These are phyloP conservation scores for Lophiotrema nucula DNA, from an alignment of 495 filamentous ascomycete genomes.

Conservation along the genomic window DNA sequence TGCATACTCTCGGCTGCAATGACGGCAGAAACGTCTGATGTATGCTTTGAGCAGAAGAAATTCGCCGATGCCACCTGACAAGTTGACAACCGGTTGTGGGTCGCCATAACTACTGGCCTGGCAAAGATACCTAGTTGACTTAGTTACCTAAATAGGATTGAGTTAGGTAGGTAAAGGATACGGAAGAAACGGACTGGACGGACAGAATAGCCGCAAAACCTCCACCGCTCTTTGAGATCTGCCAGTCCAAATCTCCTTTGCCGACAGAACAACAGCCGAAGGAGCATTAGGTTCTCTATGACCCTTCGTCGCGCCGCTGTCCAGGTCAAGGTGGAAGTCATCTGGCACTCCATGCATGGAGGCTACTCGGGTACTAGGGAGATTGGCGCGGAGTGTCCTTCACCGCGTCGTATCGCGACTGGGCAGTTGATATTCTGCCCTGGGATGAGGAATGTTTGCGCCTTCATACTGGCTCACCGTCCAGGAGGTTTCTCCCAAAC, in stretches of 20 bases:
- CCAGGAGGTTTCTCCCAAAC: background rate
- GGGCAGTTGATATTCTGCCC: background rate
- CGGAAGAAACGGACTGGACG: slow-evolving; percentile 5
- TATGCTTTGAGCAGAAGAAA: too few relatives aligned
- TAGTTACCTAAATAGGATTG: background rate
- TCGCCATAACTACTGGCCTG: too few relatives aligned
- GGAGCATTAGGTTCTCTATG: slow-evolving; percentile 7
- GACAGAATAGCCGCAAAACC: slow-evolving; percentile 11
- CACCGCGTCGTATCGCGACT: slow-evolving; percentile 13
- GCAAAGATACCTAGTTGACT: too few relatives aligned
- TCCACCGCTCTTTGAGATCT: slow-evolving; percentile 18
- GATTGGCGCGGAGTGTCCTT: slow-evolving; percentile 6
- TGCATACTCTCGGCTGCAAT: too few relatives aligned
- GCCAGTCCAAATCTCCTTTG: background rate
- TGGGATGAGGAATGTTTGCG: background rate
- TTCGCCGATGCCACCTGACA: too few relatives aligned
- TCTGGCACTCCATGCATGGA: background rate
- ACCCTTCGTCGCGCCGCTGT: background rate
- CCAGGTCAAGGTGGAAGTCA: too few relatives aligned
- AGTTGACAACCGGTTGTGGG: too few relatives aligned
- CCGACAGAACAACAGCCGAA: background rate
- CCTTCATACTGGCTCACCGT: background rate
- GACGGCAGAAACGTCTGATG: too few relatives aligned
- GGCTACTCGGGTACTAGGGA: too few relatives aligned
- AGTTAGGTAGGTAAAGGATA: background rate